These are phyloP conservation scores for Thalassiosira livingstoniorum DNA, from an alignment of 352 stramenopile species.

Conservation along the genomic window DNA sequence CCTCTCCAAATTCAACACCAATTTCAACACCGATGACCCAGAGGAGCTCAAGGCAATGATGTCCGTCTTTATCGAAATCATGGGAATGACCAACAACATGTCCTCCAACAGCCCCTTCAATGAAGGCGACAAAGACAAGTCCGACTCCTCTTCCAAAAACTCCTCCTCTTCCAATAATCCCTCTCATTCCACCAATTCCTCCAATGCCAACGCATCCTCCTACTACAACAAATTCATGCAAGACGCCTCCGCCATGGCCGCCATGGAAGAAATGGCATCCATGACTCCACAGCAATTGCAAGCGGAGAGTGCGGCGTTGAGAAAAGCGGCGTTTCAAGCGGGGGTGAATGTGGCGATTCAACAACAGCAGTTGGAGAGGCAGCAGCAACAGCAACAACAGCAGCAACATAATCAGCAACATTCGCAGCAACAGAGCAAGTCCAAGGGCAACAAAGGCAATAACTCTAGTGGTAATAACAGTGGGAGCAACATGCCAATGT, in stretches of 20 bases:
- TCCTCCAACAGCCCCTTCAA: not conserved
- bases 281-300: slow-evolving; percentile 11
- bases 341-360: slow-evolving; percentile 43
- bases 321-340: slow-evolving; percentile 26
- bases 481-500: slow-evolving; percentile 28
- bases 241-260: not conserved
- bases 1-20: not conserved
- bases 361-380: slow-evolving; percentile 15
- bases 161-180: slow-evolving; percentile 30
- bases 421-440: not conserved
- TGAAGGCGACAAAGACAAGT: slow-evolving; percentile 3
- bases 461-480: not conserved
- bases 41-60: slow-evolving; percentile 74
- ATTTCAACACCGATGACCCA: not conserved
- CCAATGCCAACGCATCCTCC: slow-evolving; percentile 26
- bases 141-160: slow-evolving; percentile 9
- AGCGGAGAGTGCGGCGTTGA: slow-evolving; percentile 15
- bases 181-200: slow-evolving; percentile 39
- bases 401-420: not conserved
- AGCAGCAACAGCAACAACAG: slow-evolving; percentile 22
- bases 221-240: slow-evolving; percentile 33
- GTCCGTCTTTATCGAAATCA: slow-evolving; percentile 75
- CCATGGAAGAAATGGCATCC: not conserved
- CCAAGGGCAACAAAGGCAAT: slow-evolving; percentile 1
- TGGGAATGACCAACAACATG: slow-evolving; percentile 55